Percentiles rank a stretch among this genome's conserved stretches.
phyloP scores from a whole-genome alignment of 2,329 filamentous ascomycete genomes.

The Exserohilum turcica region DNA sequence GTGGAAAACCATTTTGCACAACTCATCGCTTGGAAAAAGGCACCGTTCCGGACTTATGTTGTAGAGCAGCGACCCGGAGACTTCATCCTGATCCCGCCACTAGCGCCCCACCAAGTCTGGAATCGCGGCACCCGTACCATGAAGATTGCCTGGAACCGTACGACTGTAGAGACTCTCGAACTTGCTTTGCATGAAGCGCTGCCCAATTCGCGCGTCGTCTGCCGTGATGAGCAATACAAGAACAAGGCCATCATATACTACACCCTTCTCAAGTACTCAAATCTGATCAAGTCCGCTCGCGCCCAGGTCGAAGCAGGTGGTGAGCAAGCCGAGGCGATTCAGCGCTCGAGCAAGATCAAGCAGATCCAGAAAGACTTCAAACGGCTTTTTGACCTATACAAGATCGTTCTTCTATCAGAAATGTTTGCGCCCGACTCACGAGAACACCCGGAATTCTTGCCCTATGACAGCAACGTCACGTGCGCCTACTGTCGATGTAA shows the following conservation, averaged over 20 bases:
- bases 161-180: constrained; percentile 87
- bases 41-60: constrained; percentile 89
- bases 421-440: constrained; percentile 73
- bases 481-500: constrained; percentile 96
- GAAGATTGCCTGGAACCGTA: constrained; percentile 98
- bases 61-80: constrained; percentile 91
- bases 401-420: constrained; percentile 80
- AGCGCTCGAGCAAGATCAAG: constrained; percentile 59
- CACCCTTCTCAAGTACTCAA: constrained; percentile 78
- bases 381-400: constrained; percentile 76
- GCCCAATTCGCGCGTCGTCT: constrained; percentile 86
- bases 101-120: constrained; percentile 98
- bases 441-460: constrained; percentile 75
- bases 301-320: constrained; percentile 56
- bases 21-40: constrained; percentile 92
- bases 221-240: constrained; percentile 97
- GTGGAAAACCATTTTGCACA: constrained; percentile 97
- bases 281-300: constrained; percentile 62
- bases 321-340: constrained; percentile 45
- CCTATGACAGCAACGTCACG: constrained; percentile 88
- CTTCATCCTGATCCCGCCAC: constrained; percentile 88
- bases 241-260: constrained; percentile 96
- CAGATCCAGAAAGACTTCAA: constrained; percentile 85
- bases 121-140: constrained; percentile 94
- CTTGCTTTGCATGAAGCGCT: constrained; percentile 85